A percentile compares a stretch with the other conserved stretches of the same genome.
Conservation (phyloP, 164 flowering plant genomes). For the Nymphaea colorata region DNA sequence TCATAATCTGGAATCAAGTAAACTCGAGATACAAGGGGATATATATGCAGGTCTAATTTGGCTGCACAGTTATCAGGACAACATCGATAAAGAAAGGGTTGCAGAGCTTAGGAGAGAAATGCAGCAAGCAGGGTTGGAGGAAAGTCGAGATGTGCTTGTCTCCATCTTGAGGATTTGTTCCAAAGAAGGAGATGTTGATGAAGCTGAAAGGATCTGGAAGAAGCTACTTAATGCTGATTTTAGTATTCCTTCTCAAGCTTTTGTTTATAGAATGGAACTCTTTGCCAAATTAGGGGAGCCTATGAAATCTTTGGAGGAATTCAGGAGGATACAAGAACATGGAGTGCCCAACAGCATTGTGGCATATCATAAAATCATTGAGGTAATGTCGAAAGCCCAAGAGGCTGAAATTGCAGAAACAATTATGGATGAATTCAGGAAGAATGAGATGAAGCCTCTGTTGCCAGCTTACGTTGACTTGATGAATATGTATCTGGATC, state of each 20-base stretch:
- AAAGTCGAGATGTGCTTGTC: constrained; percentile 56
- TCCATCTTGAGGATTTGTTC: constrained; percentile 74
- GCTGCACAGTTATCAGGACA: constrained; percentile 88
- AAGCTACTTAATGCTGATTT: constrained; percentile 35
- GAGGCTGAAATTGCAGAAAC: constrained; percentile 59
- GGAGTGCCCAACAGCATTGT: constrained; percentile 29
- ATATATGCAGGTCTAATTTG: constrained; percentile 75
- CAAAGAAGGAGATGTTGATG: constrained; percentile 65
- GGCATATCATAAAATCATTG: constrained; percentile 76
- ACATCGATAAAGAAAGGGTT: constrained; percentile 58
- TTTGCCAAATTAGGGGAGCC: constrained; percentile 53
- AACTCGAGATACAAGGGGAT: constrained; percentile 68
- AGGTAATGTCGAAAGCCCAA: constrained; percentile 57
- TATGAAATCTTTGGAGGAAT: constrained; percentile 52
- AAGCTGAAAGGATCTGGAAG: constrained; percentile 63
- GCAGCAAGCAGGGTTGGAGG: constrained; percentile 50
- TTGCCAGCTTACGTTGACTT: constrained; percentile 49
- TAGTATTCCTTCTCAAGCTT: constrained; percentile 52
- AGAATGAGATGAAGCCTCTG: constrained; percentile 63
- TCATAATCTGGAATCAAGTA: constrained; percentile 58
- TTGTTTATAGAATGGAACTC: constrained; percentile 67
- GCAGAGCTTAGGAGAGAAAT: constrained; percentile 42
- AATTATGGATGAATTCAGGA: constrained; percentile 54
- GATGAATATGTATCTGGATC: constrained; percentile 48
- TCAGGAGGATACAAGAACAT: constrained; percentile 47